These are phyloP conservation scores for Helichrysum umbraculigerum DNA, from an alignment of 129 eudicot species.

Conservation along the genomic window DNA sequence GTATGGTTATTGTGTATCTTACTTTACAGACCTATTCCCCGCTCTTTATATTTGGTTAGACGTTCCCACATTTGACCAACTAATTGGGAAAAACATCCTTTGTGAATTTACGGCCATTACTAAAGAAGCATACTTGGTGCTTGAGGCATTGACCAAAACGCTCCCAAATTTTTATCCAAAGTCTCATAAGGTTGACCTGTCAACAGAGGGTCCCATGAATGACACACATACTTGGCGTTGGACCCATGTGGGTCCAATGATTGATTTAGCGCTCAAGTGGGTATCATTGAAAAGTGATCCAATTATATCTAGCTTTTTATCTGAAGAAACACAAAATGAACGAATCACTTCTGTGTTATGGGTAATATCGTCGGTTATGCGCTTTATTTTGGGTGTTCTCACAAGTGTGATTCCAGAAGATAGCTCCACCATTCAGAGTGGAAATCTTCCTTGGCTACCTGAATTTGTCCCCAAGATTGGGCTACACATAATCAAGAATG, in stretches of 20 bases:
- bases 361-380: constrained; percentile 73
- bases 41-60: constrained; percentile 79
- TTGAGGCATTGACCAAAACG: constrained; percentile 56
- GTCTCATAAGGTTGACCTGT: constrained; percentile 26
- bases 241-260: constrained; percentile 73
- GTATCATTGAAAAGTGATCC: constrained; percentile 44
- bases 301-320: constrained; percentile 42
- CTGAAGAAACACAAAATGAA: constrained; percentile 25
- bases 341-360: constrained; percentile 55
- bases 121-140: constrained; percentile 71
- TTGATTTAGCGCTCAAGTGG: constrained; percentile 80
- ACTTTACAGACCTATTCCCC: constrained; percentile 65
- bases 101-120: constrained; percentile 61
- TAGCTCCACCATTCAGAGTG: constrained; percentile 33
- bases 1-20: constrained; percentile 59
- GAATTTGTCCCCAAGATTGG: constrained; percentile 83
- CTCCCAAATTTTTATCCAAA: constrained; percentile 71
- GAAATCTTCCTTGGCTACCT: constrained; percentile 62
- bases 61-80: constrained; percentile 56
- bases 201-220: constrained; percentile 27
- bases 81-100: constrained; percentile 50
- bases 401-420: constrained; percentile 66
- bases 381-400: constrained; percentile 65
- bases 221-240: constrained; percentile 60
- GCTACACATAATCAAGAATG: constrained; percentile 55